These are phyloP conservation scores for Fusarium sp. DNA, from an alignment of 2,329 filamentous ascomycete genomes.

Conservation along the genomic window DNA sequence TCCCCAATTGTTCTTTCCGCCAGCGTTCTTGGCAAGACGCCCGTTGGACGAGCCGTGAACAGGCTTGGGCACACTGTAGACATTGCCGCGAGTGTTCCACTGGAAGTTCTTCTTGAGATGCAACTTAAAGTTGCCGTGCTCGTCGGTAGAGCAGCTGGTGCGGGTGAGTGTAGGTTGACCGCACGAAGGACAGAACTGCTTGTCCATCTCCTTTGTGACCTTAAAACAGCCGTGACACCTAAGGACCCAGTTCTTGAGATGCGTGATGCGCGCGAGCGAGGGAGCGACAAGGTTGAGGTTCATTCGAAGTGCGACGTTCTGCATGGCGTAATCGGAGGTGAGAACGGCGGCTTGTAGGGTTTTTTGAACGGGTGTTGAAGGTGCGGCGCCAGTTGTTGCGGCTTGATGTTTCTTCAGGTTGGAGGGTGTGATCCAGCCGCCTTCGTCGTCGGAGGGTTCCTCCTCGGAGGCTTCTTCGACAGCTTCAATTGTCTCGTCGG, in stretches of 20 bases:
- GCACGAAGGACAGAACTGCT: conserved; percentile 93
- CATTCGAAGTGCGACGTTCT: conserved; percentile 95
- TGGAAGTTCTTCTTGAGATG: conserved; percentile 96
- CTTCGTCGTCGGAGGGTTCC: conserved; percentile 67
- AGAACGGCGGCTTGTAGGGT: conserved; percentile 90
- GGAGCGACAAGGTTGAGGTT: conserved; percentile 91
- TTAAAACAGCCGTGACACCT: conserved; percentile 95
- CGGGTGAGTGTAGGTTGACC: conserved; percentile 89
- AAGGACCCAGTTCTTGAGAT: conserved; percentile 88
- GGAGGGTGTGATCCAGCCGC: conserved; percentile 93
- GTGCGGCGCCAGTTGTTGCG: conserved; percentile 67
- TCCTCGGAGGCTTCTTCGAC: conserved; percentile 61
- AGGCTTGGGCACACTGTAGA: conserved; percentile 93
- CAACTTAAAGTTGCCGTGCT: conserved; percentile 83
- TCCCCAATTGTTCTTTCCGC: conserved; percentile 91
- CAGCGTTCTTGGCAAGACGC: conserved; percentile 75
- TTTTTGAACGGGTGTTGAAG: conserved; percentile 66
- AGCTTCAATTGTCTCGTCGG: conserved; percentile 37
- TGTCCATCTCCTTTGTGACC: conserved; percentile 83
- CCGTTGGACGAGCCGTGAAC: conserved; percentile 84
- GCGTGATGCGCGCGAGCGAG: conserved; percentile 81
- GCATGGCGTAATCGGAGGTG: conserved; percentile 97
- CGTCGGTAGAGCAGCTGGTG: conserved; percentile 86
- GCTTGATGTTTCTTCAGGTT: conserved; percentile 90
- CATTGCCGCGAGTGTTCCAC: conserved; percentile 93